Conservation (phyloP, 495 filamentous ascomycete species). For the Xylaria bambusicola region DNA sequence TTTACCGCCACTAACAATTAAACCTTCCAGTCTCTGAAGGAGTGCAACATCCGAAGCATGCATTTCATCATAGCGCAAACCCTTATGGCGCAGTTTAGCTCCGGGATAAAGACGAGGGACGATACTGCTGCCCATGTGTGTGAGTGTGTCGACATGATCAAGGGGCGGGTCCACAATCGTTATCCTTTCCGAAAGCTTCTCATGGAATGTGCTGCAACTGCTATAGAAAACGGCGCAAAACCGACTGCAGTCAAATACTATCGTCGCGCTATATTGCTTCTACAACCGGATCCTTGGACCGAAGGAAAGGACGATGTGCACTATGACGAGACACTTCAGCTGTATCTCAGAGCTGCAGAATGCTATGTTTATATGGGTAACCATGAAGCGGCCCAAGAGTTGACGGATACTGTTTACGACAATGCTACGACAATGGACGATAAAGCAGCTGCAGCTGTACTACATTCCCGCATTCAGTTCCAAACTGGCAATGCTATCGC, state of each 20-base stretch:
- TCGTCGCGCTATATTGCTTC: slow-evolving; percentile 69
- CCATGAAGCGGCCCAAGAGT: slow-evolving; percentile 59
- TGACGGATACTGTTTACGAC: slow-evolving; percentile 65
- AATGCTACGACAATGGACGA: slow-evolving; percentile 68
- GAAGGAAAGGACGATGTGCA: slow-evolving; percentile 68
- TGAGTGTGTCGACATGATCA: slow-evolving; percentile 71
- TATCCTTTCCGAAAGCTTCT: slow-evolving; percentile 70
- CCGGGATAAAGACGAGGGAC: slow-evolving; percentile 61
- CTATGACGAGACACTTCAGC: slow-evolving; percentile 79
- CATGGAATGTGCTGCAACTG: slow-evolving; percentile 72
- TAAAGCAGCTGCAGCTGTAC: slow-evolving; percentile 75
- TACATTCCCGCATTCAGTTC: slow-evolving; percentile 75
- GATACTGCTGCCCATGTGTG: slow-evolving; percentile 75
- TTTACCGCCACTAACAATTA: slow-evolving; percentile 2
- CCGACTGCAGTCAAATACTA: slow-evolving; percentile 79
- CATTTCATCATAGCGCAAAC: slow-evolving; percentile 83
- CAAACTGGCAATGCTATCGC: slow-evolving; percentile 67
- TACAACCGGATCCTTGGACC: slow-evolving; percentile 78
- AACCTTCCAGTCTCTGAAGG: slow-evolving; percentile 50
- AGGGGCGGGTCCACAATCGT: slow-evolving; percentile 57
- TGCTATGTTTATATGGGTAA: slow-evolving; percentile 75
- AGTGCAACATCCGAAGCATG: slow-evolving; percentile 75
- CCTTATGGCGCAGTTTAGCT: slow-evolving; percentile 67
- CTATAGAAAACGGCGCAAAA: slow-evolving; percentile 76
- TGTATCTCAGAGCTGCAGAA: slow-evolving; percentile 77